Conservation (phyloP, 2,329 filamentous ascomycete species). For the Piedraia hortae region DNA sequence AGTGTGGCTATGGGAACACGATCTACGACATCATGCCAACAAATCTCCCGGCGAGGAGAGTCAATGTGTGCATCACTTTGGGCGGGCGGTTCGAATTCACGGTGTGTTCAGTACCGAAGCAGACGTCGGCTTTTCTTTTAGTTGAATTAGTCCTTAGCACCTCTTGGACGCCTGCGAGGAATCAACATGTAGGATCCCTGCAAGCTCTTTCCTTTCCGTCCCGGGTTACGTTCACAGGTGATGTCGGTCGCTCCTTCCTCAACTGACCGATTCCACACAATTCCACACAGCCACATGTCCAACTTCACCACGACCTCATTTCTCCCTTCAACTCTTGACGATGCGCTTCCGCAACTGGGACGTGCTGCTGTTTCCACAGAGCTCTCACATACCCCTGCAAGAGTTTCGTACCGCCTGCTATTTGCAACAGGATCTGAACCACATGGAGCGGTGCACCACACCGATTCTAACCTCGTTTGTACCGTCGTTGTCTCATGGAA, state of each 20-base stretch:
- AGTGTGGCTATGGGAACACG: conserved; percentile 1
- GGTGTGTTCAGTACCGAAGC: conserved; percentile 1
- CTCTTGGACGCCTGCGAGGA: no score
- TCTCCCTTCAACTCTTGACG: conserved; percentile 2
- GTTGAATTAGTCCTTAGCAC: no score
- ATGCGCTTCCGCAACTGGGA: conserved; percentile 84
- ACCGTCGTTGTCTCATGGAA: conserved; percentile 30
- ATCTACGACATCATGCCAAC: conserved; percentile 1
- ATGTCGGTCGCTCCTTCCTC: no score
- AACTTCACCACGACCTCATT: not conserved
- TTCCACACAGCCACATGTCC: not conserved
- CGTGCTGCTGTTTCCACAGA: conserved; percentile 45
- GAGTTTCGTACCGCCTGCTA: conserved; percentile 63
- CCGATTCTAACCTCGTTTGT: conserved; percentile 36
- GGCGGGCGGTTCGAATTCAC: no score
- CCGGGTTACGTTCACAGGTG: no score
- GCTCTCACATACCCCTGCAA: conserved; percentile 38
- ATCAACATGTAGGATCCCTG: no score
- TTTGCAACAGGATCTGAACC: conserved; percentile 14
- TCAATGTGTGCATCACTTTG: no score
- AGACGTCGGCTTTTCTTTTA: conserved; percentile 1
- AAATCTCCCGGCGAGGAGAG: no score
- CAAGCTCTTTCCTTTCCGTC: no score
- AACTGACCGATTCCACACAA: not conserved
- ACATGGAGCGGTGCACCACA: conserved; percentile 1